phyloP scores from a whole-genome alignment of 306 rosid genomes.

The Cercis canadensis region DNA sequence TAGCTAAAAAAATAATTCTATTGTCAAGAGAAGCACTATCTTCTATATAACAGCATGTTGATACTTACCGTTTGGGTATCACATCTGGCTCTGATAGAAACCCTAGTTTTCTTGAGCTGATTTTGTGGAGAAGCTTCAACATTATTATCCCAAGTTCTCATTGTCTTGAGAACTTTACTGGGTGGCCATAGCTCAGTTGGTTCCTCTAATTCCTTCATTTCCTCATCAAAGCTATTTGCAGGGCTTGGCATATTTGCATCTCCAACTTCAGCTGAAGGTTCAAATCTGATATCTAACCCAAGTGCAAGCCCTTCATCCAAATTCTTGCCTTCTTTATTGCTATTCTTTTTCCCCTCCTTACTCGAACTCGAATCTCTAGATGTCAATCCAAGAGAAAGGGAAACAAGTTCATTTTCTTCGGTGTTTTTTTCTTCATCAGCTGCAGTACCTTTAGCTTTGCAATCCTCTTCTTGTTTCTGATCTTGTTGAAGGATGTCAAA shows the following conservation, averaged over 20 bases:
- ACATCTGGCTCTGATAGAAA: slow-evolving; percentile 76
- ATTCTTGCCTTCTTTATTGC: slow-evolving; percentile 22
- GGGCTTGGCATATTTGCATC: slow-evolving; percentile 15
- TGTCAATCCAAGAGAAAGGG: slow-evolving; percentile 64
- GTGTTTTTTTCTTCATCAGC: background rate
- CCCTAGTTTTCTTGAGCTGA: slow-evolving; percentile 67
- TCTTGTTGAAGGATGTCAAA: slow-evolving; percentile 39
- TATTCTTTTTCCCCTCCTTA: slow-evolving; percentile 33
- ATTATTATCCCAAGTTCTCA: slow-evolving; percentile 41
- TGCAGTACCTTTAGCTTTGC: slow-evolving; percentile 17
- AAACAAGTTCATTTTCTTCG: slow-evolving; percentile 50
- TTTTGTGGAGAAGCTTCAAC: slow-evolving; percentile 42
- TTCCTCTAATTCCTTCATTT: slow-evolving; percentile 43
- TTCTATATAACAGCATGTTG: background rate
- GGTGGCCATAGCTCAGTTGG: slow-evolving; percentile 53
- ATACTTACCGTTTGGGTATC: slow-evolving; percentile 66
- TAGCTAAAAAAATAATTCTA: background rate
- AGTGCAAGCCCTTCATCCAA: slow-evolving; percentile 48
- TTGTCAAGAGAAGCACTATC: background rate
- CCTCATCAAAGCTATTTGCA: slow-evolving; percentile 31
- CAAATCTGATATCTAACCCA: slow-evolving; percentile 51
- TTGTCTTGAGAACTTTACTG: slow-evolving; percentile 45
- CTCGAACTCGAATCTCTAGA: slow-evolving; percentile 7
- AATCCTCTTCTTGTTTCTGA: slow-evolving; percentile 6
- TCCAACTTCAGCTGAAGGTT: slow-evolving; percentile 24